Base-by-base conservation (phyloP, 768 basidiomycete genomes). In the Amanita rubescens region DNA sequence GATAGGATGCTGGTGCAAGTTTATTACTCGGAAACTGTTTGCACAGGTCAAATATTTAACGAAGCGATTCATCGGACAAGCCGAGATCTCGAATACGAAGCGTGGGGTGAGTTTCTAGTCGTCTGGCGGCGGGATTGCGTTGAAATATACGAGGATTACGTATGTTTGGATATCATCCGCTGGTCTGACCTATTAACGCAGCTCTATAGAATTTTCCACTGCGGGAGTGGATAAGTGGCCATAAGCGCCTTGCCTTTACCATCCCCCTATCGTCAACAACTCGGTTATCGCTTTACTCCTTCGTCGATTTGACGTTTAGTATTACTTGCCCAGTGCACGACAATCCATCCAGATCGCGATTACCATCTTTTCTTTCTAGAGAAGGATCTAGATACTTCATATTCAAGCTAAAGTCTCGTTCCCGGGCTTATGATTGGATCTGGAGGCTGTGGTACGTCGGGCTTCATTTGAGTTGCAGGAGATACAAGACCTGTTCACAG, bases 1-100 rank as follows among this genome's bases (percentile, higher is more conserved):
- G 94, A 95, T 68, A 79, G 94, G 56, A 94, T 96, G 92, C 76
- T 94, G 5, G 84, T 96, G 25, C 75, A 85, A 53, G 77, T 88
- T 1, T 81, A 78, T 41, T 82, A 86, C 65, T 82, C 81, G 11
- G 77, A 77, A 54, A 70, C 71, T 1, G 80, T 81, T 55, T 66
- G 67, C 17, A 56, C 87, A 5, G 68, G 74, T 10, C 58, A 65
- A 5, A 60, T 69, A 33, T 90, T 88, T 55, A 82, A 88, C 67
- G 92, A 90, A 66, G 64, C 68, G 44, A 71, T 79, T 57, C 79
- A 90, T 63, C 81, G 87, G 2, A 79, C 75, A 19, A 79, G 83
- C 3, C 73, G 79, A 30, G 69, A 84, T 53, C 63, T 90, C 12
- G 71, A 74, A 20, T 80, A 76, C 54, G 82, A 87, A 61, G 78